A percentile compares a stretch with the other conserved stretches of the same genome.
phyloP scores from a whole-genome alignment of 495 filamentous ascomycete genomes.

The Aspergillus carlsbadensis region DNA sequence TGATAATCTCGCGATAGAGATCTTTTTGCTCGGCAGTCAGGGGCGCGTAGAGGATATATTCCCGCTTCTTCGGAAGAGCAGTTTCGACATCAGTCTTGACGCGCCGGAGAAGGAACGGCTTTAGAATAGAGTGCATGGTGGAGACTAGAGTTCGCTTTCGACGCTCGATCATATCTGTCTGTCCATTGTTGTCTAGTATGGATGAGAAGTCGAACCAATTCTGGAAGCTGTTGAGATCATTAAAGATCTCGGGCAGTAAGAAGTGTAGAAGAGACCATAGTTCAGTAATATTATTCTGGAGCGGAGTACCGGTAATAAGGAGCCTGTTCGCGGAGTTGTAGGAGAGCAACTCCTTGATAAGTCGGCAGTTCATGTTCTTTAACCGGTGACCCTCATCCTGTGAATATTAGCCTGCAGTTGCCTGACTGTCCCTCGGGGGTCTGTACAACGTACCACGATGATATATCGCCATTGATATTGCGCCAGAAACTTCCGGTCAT shows the following conservation, averaged over 20 bases:
- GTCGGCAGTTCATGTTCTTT: constrained; percentile 93
- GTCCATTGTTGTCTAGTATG: constrained; percentile 69
- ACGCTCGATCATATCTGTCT: constrained; percentile 52
- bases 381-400: constrained; percentile 94
- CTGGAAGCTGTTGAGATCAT: constrained; percentile 85
- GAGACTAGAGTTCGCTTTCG: constrained; percentile 80
- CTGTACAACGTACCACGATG: constrained; percentile 67
- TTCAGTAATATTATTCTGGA: constrained; percentile 95
- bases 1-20: constrained; percentile 80
- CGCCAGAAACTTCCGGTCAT: constrained; percentile 74
- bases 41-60: constrained; percentile 92
- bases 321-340: constrained; percentile 88
- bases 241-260: constrained; percentile 86
- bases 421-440: constrained; percentile 6
- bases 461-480: constrained; percentile 95
- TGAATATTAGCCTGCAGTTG: constrained; percentile 2
- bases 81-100: constrained; percentile 92
- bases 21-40: constrained; percentile 86
- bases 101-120: constrained; percentile 83
- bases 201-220: constrained; percentile 95
- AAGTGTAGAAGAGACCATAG: constrained; percentile 96
- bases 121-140: constrained; percentile 87
- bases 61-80: constrained; percentile 88
- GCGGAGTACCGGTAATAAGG: constrained; percentile 89
- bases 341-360: constrained; percentile 81